phyloP scores from a whole-genome alignment of 805 yeast genomes.

The Kluyveromyces aestuarii region DNA sequence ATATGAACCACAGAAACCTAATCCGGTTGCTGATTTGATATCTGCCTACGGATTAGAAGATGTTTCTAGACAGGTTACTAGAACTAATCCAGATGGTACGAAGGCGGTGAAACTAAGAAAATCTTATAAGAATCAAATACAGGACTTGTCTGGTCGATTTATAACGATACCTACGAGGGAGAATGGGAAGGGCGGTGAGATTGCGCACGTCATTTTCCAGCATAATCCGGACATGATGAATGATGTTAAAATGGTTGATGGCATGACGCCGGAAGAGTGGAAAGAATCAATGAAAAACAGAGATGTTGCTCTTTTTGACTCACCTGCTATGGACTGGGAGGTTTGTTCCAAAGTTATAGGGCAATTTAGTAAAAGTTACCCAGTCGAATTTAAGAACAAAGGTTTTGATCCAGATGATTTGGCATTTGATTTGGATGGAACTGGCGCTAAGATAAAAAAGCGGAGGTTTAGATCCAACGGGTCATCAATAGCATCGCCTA shows the following conservation, averaged over 20 bases:
- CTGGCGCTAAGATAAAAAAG: conserved; percentile 17
- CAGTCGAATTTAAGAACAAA: conserved; percentile 22
- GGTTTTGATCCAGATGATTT: conserved; percentile 27
- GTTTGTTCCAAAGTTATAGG: conserved; percentile 22
- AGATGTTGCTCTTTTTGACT: conserved; percentile 18
- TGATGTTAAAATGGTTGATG: conserved; percentile 15
- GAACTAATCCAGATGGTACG: conserved; percentile 80
- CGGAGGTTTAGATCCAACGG: conserved; percentile 25
- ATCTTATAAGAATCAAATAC: conserved; percentile 87
- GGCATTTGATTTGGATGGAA: conserved; percentile 30
- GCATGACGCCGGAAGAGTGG: conserved; percentile 21
- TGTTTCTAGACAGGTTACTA: conserved; percentile 71
- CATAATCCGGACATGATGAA: conserved; percentile 27
- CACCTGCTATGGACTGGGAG: conserved; percentile 25
- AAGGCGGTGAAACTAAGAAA: conserved; percentile 90
- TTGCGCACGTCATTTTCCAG: conserved; percentile 26
- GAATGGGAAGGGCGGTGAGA: conserved; percentile 31
- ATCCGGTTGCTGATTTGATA: conserved; percentile 67
- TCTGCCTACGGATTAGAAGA: conserved; percentile 56
- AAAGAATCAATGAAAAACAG: conserved; percentile 17
- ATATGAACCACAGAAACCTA: conserved; percentile 42
- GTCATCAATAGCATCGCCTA: conserved; percentile 29
- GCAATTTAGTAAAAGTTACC: conserved; percentile 26
- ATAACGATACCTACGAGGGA: conserved; percentile 42
- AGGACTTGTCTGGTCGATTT: conserved; percentile 76